Percentiles rank a stretch among this genome's conserved stretches.
phyloP scores from a whole-genome alignment of 2,329 filamentous ascomycete species.

The Neurospora crassa region DNA sequence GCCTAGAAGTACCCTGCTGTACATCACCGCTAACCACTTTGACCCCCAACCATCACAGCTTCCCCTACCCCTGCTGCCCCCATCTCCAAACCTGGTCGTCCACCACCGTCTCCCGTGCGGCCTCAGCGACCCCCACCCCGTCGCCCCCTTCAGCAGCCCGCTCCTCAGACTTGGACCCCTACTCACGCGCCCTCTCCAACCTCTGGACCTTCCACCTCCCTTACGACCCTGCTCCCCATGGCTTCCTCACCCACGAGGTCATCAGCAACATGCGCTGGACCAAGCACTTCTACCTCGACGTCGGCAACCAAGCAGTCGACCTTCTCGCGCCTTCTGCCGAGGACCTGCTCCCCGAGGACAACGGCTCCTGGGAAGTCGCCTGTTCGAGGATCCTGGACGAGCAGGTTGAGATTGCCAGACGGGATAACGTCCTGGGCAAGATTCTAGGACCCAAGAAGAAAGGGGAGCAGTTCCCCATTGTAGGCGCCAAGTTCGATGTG shows the following conservation, averaged over 20 bases:
- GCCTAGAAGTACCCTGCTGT: too few relatives aligned
- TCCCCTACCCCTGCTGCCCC: background rate
- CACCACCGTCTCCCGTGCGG: background rate
- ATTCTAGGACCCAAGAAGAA: background rate
- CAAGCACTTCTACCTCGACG: background rate
- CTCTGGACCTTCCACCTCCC: background rate
- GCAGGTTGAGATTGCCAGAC: background rate
- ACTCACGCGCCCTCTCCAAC: background rate
- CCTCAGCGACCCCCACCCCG: background rate
- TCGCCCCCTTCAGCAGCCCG: background rate
- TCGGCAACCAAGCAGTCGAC: background rate
- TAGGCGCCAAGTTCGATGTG: slow-evolving; percentile 5
- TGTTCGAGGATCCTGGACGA: background rate
- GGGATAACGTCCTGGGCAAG: background rate
- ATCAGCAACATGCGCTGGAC: background rate
- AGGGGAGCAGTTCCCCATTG: slow-evolving; percentile 5
- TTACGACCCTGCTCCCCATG: background rate
- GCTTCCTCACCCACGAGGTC: background rate
- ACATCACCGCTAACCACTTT: background rate
- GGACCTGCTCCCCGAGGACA: background rate
- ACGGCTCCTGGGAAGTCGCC: background rate
- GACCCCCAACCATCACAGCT: background rate
- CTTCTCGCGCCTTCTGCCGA: background rate
- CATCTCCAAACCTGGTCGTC: background rate
- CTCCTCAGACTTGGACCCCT: background rate